Evolutionary conservation across 2,329 filamentous ascomycete genomes (phyloP), one percentile per base, ranked within the genome.

Genomic region (Pseudonectria foliicola): DNA sequence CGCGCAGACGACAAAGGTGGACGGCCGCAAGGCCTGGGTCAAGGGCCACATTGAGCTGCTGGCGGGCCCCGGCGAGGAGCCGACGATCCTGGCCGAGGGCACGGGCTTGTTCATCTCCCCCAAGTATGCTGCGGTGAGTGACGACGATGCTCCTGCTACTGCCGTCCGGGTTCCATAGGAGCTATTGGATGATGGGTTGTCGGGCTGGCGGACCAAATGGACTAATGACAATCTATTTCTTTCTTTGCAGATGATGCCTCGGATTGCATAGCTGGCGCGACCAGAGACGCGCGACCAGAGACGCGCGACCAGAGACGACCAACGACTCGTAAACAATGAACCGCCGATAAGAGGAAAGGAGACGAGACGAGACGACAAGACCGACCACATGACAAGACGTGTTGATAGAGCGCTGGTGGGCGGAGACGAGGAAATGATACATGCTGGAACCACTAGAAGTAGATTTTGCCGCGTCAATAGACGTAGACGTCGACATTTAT

Each of bases 1-100:
- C 42, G 89, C 86, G 4, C 75, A 78, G 56, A 95, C 89, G 13
- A 80, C 76, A 8, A 89, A 83, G 65, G 84, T 90, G 2, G 88
- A 96, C 56, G 90, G 92, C 1, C 73, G 92, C 43, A 96, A 96
- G 67, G 90, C 88, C 10, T 95, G 87, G 87, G 87, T 95, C 1
- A 82, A 85, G 63, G 92, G 87, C 2, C 75, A 77, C 48, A 80
- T 96, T 50, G 88, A 95, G 71, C 81, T 85, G 36, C 62, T 96
- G 41, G 75, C 75, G 7, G 39, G 70, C 67, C 66, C 48, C 24
- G 76, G 77, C 7, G 73, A 80, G 60, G 67, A 71, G 48, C 79
- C 80, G 1, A 62, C 71, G 12, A 71, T 89, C 31, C 60, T 95
- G 39, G 87, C 83, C 7, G 85, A 93, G 62, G 90, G 86, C 0